Evolutionary conservation across 441 rosid species (phyloP).

Genomic region (Adansonia gregorii): DNA sequence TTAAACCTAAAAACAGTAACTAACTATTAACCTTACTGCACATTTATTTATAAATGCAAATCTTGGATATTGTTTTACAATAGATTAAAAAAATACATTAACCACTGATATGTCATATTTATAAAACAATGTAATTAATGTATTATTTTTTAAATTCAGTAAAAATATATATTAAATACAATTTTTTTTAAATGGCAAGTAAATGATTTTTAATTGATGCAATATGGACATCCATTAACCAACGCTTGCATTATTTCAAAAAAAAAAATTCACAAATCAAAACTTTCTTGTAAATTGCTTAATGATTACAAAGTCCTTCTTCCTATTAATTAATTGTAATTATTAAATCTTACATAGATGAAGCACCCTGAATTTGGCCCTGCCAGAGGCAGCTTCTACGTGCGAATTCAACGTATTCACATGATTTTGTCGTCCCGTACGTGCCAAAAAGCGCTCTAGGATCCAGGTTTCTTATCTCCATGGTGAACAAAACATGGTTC

Average conservation of each 20-base stretch:
- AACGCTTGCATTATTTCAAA: not conserved
- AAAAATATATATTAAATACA: no score
- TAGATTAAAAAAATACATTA: no score
- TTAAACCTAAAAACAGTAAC: not conserved
- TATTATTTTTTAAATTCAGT: no score
- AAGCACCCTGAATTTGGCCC: not conserved
- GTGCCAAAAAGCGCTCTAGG: constrained; percentile 11
- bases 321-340: not conserved
- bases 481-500: constrained; percentile 17
- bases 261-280: not conserved
- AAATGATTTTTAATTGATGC: no score
- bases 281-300: not conserved
- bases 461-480: constrained; percentile 12
- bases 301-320: not conserved
- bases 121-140: no score
- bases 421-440: constrained; percentile 22
- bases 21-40: not conserved
- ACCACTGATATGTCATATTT: no score
- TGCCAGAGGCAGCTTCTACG: not conserved
- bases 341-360: not conserved
- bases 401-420: constrained; percentile 31
- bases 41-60: not conserved
- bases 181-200: no score
- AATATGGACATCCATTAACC: no score
- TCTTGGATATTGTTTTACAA: not conserved